Conservation (phyloP, 805 yeast genomes). For the Saccharomycopsis microspora region DNA sequence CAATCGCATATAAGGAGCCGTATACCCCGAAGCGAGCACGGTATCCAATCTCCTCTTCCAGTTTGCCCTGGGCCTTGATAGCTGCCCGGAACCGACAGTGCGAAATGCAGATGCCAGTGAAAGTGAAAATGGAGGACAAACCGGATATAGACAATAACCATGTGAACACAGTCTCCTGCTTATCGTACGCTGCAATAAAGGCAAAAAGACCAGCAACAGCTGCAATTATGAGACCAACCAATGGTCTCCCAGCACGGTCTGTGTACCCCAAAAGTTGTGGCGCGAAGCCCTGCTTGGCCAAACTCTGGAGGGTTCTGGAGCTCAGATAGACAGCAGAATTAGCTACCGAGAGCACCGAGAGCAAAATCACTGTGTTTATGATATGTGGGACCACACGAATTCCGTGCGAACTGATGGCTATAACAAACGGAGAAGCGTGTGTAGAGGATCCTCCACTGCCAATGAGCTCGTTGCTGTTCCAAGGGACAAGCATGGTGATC, state of each 20-base stretch:
- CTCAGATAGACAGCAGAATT: conserved; percentile 67
- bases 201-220: conserved; percentile 48
- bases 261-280: conserved; percentile 31
- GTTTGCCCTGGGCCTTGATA: conserved; percentile 40
- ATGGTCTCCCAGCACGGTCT: conserved; percentile 54
- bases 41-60: conserved; percentile 40
- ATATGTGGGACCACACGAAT: conserved; percentile 25
- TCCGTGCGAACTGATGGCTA: conserved; percentile 54
- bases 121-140: conserved; percentile 49
- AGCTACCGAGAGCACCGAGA: conserved; percentile 68
- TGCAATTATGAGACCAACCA: conserved; percentile 40
- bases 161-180: conserved; percentile 45
- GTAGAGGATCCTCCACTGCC: conserved; percentile 33
- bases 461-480: conserved; percentile 32
- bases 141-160: conserved; percentile 59
- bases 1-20: conserved; percentile 42
- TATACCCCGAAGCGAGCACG: conserved; percentile 37
- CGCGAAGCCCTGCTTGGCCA: conserved; percentile 62
- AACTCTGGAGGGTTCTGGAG: conserved; percentile 56
- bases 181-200: conserved; percentile 54
- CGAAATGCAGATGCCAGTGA: conserved; percentile 45
- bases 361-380: conserved; percentile 62
- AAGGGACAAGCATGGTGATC: conserved; percentile 53
- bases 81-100: conserved; percentile 53
- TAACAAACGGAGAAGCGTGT: conserved; percentile 63